Evolutionary conservation across 257 asterid genomes (phyloP), one percentile per base, ranked within the genome.

Genomic region (Solanum chilense): DNA sequence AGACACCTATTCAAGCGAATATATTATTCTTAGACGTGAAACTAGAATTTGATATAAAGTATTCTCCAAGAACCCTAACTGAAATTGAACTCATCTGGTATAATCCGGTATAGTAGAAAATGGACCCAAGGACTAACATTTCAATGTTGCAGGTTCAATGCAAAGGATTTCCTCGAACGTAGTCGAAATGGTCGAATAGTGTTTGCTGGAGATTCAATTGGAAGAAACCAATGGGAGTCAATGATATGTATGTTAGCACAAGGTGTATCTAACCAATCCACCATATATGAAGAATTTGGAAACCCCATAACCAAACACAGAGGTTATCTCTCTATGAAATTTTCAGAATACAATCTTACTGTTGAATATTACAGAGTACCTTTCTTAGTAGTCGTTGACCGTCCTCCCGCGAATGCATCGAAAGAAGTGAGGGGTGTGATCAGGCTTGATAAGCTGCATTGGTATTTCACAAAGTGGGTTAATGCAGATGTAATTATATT

Each of bases 151-250:
- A 90, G 92, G 76, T 97, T 96, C 27, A 93, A 95, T 35, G 95
- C 98, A 10, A 90, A 88, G 5, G 96, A 90, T 71, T 89, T 97
- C 85, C 94, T 97, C 0, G 85, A 89, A 18, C 95, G 96, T 2
- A 85, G 88, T 77, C 89, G 90, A 12, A 90, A 93, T 68, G 90
- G 95, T 1, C 90, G 99, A 35, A 89, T 97, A 56, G 96, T 97
- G 66, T 96, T 96, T 23, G 98, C 97, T 2, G 99, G 99, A 3
- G 99, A 97, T 88, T 97, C 99, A 71, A 97, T 96, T 6, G 97
- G 93, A 41, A 89, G 99, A 88, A 97, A 97, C 95, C 99, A 97
- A 86, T 97, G 99, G 99, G 99, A 97, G 11, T 97, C 99, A 37
- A 87, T 97, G 78, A 70, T 95, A 76, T 97, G 99, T 94, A 92